phyloP scores from a whole-genome alignment of 257 asterid species.

The Scutellaria barbata region DNA sequence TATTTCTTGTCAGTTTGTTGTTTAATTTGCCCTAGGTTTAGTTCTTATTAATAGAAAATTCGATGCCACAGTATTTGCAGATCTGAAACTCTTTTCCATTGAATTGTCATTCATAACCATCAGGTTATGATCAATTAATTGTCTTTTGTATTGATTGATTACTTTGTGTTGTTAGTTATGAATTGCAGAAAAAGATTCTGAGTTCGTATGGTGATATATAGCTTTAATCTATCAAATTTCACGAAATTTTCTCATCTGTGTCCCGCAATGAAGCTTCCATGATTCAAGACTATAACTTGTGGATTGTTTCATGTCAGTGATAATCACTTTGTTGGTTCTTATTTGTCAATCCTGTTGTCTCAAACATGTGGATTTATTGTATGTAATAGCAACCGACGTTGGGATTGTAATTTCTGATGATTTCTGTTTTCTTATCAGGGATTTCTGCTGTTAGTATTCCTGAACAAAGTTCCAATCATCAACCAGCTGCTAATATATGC shows the following conservation, averaged over 20 bases:
- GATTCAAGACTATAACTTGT: constrained; percentile 12
- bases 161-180: constrained; percentile 13
- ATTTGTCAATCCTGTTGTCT: neutral
- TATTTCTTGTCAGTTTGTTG: constrained; percentile 19
- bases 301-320: neutral
- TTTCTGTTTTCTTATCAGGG: constrained; percentile 44
- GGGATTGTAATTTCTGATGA: constrained; percentile 7
- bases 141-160: constrained; percentile 10
- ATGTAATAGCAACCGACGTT: neutral
- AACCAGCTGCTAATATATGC: constrained; percentile 36
- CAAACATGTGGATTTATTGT: neutral
- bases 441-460: constrained; percentile 22
- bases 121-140: neutral
- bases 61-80: constrained; percentile 24
- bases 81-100: constrained; percentile 35
- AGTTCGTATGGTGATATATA: constrained; percentile 21
- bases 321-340: neutral
- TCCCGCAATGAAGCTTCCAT: neutral
- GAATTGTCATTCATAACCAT: neutral
- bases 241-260: neutral
- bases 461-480: neutral
- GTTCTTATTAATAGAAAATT: neutral
- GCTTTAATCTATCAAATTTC: constrained; percentile 12
- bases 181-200: constrained; percentile 21
- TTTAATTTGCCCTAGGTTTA: constrained; percentile 29